Percentiles rank a stretch among this genome's conserved stretches.
phyloP scores from a whole-genome alignment of 768 basidiomycete genomes.

The Roridomyces roridus region DNA sequence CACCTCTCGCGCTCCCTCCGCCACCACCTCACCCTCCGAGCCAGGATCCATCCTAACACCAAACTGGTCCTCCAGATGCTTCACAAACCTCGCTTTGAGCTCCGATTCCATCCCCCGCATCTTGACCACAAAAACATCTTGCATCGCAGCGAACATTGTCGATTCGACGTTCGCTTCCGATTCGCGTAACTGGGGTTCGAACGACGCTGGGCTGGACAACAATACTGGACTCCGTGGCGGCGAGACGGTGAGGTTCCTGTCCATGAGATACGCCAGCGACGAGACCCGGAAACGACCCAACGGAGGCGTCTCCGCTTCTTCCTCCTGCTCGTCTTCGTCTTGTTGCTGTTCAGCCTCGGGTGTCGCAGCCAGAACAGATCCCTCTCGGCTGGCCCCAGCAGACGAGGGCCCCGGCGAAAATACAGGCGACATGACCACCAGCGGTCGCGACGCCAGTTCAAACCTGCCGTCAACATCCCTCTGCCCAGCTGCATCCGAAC shows the following conservation, averaged over 20 bases:
- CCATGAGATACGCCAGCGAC: constrained; percentile 20
- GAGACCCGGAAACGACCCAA: constrained; percentile 21
- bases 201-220: background rate
- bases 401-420: constrained; percentile 19
- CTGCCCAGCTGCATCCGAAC: no score
- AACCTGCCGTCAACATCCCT: constrained; percentile 13
- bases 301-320: constrained; percentile 14
- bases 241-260: constrained; percentile 21
- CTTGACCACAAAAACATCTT: constrained; percentile 24
- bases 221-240: constrained; percentile 14
- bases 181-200: constrained; percentile 1
- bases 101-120: constrained; percentile 22
- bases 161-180: constrained; percentile 7
- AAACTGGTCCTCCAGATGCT: constrained; percentile 20
- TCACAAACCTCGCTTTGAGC: constrained; percentile 11
- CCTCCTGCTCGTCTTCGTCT: background rate
- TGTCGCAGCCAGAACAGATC: constrained; percentile 4
- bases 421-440: constrained; percentile 11
- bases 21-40: background rate
- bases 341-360: background rate
- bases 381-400: constrained; percentile 17
- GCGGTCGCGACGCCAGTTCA: constrained; percentile 7
- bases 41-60: constrained; percentile 11
- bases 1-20: background rate
- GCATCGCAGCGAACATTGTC: constrained; percentile 21